These are phyloP conservation scores for Coemansia aciculifera DNA, from an alignment of 192 early-diverging fungal genomes.

Conservation along the genomic window DNA sequence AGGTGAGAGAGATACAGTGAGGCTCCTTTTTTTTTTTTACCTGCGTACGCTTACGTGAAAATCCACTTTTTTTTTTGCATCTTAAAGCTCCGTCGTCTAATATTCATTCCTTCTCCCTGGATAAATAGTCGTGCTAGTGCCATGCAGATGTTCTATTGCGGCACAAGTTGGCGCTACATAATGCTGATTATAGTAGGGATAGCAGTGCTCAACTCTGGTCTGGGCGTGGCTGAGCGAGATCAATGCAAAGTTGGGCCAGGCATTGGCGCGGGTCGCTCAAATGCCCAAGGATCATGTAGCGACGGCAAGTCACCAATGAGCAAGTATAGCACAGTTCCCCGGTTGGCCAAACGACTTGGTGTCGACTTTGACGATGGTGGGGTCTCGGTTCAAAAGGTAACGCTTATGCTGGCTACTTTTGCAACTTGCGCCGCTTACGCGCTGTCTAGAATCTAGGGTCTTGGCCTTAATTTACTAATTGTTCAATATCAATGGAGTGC, in stretches of 20 bases:
- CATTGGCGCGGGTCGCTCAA: conserved; percentile 1
- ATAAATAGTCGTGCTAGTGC: no score
- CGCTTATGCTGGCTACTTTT: conserved; percentile 13
- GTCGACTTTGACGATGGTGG: conserved; percentile 23
- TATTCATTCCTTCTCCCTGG: no score
- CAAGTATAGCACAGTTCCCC: conserved; percentile 16
- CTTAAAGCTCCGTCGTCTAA: no score
- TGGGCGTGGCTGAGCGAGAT: not conserved
- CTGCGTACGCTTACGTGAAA: no score
- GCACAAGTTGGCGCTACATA: not conserved
- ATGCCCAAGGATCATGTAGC: not conserved
- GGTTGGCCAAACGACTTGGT: conserved; percentile 29
- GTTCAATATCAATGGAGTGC: conserved; percentile 3
- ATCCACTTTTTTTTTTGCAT: no score
- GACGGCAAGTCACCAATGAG: not conserved
- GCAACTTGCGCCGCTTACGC: conserved; percentile 34
- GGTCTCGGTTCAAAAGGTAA: conserved; percentile 22
- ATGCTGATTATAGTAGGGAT: not conserved
- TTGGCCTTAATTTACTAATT: not conserved
- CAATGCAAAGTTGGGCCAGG: conserved; percentile 9
- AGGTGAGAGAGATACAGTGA: no score
- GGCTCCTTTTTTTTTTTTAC: no score
- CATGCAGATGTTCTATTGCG: not conserved
- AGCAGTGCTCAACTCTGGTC: not conserved
- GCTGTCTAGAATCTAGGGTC: conserved; percentile 18